phyloP scores from a whole-genome alignment of 169 alveolate species.

The Eimeria acervulina region DNA sequence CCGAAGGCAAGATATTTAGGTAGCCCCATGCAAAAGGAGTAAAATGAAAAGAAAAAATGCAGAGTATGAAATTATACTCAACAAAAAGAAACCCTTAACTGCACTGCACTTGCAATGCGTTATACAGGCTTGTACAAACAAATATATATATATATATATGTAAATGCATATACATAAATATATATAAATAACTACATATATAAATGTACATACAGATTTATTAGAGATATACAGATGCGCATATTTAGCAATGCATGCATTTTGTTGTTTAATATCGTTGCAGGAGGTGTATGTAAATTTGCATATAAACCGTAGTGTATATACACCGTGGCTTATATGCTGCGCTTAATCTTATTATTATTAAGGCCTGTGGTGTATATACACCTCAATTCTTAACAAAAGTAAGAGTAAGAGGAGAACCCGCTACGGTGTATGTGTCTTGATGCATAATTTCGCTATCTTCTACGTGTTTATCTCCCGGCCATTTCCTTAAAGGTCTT shows the following conservation, averaged over 20 bases:
- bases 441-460: neutral
- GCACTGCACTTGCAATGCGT: neutral
- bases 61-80: neutral
- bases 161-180: neutral
- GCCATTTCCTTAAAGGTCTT: neutral
- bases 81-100: neutral
- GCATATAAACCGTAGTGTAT: neutral
- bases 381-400: neutral
- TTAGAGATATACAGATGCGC: neutral
- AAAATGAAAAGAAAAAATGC: neutral
- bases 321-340: neutral
- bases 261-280: no score
- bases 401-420: constrained; percentile 56
- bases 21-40: neutral
- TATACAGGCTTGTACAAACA: no score
- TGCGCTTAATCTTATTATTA: no score
- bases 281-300: neutral
- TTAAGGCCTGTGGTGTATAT: neutral
- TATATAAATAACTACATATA: neutral
- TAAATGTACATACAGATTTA: neutral
- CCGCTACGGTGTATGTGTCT: constrained; percentile 42
- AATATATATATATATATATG: no score
- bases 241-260: neutral
- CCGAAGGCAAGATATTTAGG: neutral
- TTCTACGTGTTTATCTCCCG: neutral